Base-by-base conservation (phyloP, 2,329 filamentous ascomycete species). In the Cadophora sp. region DNA sequence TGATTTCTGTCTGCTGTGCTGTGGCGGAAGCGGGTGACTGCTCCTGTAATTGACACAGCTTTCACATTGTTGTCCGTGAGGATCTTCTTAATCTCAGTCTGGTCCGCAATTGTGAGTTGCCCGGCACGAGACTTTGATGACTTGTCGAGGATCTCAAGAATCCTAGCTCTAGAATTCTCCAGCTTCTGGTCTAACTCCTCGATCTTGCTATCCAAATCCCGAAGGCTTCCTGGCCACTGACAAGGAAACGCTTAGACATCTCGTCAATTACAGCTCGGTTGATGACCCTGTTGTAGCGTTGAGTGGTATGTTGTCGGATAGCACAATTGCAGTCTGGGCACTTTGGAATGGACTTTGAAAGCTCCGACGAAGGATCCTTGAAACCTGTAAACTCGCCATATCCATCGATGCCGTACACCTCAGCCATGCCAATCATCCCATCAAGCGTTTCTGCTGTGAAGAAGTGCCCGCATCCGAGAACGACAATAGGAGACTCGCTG, bases 401-500 rank as follows among this genome's bases (percentile, higher is more conserved):
- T n/a, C 0, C 67, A 48, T 83, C 78, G 6, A 82, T 74, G 0
- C 79, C 71, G 72, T 89, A 89, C 67, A 84, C 78, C 0, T 79
- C 76, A 2, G 72, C 68, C 78, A 92, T 82, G 0, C 81, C 80
- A 80, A 91, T 85, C 16, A 83, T 78, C 0, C 84, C 85, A 74
- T 92, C 90, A 78, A 92, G 83, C 1, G 80, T 88, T 33, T 82
- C 80, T 3, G 84, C 76, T 0, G 87, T 90, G 59, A 89, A 78
- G 69, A 91, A 83, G 73, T 93, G 90, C 0, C 87, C 87, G 67
- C 89, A 93, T 2, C 78, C 76, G 0, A 85, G 85, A 56, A 92
- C 83, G 20, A 92, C 82, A 68, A 85, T 86, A 0, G 90, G 89
- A 0, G 83, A 82, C 14, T 87, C 80, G 43, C 89, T 77, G 0